Base-by-base conservation (phyloP, 2,329 filamentous ascomycete genomes). In the Neonectria faginata region DNA sequence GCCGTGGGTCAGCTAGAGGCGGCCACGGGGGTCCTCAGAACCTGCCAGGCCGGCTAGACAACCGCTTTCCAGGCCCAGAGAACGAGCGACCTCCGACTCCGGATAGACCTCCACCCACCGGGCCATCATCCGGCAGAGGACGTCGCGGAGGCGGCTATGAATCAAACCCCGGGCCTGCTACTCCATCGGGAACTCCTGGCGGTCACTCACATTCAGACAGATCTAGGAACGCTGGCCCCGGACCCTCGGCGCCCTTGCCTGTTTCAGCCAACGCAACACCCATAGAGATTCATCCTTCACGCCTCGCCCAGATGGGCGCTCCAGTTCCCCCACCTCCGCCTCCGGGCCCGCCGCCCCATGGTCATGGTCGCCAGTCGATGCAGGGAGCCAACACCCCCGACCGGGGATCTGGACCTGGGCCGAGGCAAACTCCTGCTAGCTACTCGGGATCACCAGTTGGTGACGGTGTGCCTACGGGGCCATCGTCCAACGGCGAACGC, bases 21-120 rank as follows among this genome's bases (percentile, higher is more conserved):
- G 69, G 73, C 25, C 71, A 77, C 68, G 73, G 75, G 53, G 64
- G 74, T 33, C 65, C 74, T 64, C 80, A 80, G 45, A 78, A 77
- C 9, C 74, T 79, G 5, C 79, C 81, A 50, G 68, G 72, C 48
- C 78, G 83, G 61, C 73, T 79, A 9, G 84, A 87, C 45, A 75
- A 75, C 55, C 78, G 85, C 33, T 83, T 82, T 64, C 70, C 76
- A 8, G 74, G 67, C 9, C 75, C 74, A 18, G 84, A 86, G 22
- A 70, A 78, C 12, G 78, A 79, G 22, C 79, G 82, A 31, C 79
- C 79, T 10, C 75, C 80, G 5, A 83, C 83, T 4, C 83, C 84
- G 3, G 85, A 87, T n/a, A 78, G 84, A 20, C 79, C 82, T 45
- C 84, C 84, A 20, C 85, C 85, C 20, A 86, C 85, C 4, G 85